These are phyloP conservation scores for Novakomyces olei DNA, from an alignment of 805 yeast species.

Conservation along the genomic window DNA sequence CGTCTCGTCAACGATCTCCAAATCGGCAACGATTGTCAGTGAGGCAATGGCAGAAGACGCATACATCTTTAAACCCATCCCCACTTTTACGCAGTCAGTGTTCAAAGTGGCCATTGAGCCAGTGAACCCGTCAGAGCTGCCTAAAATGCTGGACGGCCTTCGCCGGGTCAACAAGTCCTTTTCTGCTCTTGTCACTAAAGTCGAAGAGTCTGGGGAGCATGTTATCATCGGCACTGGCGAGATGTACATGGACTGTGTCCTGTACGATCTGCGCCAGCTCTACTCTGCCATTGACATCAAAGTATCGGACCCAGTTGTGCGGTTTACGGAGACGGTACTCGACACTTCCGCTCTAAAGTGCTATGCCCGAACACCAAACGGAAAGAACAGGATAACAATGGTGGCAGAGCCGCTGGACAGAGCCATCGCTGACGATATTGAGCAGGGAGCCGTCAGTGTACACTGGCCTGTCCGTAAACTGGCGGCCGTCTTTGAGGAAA, in stretches of 20 bases:
- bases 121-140: conserved; percentile 51
- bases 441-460: conserved; percentile 21
- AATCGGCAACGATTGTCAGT: conserved; percentile 34
- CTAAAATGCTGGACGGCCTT: conserved; percentile 48
- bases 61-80: conserved; percentile 21
- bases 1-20: conserved; percentile 31
- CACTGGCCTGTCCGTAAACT: conserved; percentile 22
- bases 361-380: conserved; percentile 34
- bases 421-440: conserved; percentile 33
- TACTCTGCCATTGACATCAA: conserved; percentile 49
- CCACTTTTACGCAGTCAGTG: conserved; percentile 31
- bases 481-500: conserved; percentile 31
- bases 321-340: conserved; percentile 54
- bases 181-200: conserved; percentile 41
- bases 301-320: conserved; percentile 65
- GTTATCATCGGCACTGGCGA: conserved; percentile 70
- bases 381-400: conserved; percentile 36
- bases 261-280: conserved; percentile 49
- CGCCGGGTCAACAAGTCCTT: conserved; percentile 39
- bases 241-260: conserved; percentile 56
- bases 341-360: conserved; percentile 48
- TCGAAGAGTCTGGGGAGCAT: conserved; percentile 79
- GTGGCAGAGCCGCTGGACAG: conserved; percentile 54
- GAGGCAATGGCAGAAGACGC: conserved; percentile 14
- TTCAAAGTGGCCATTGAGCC: conserved; percentile 75